Evolutionary conservation across 2,329 filamentous ascomycete genomes (phyloP).

Genomic region (Gaeumannomyces sp.): DNA sequence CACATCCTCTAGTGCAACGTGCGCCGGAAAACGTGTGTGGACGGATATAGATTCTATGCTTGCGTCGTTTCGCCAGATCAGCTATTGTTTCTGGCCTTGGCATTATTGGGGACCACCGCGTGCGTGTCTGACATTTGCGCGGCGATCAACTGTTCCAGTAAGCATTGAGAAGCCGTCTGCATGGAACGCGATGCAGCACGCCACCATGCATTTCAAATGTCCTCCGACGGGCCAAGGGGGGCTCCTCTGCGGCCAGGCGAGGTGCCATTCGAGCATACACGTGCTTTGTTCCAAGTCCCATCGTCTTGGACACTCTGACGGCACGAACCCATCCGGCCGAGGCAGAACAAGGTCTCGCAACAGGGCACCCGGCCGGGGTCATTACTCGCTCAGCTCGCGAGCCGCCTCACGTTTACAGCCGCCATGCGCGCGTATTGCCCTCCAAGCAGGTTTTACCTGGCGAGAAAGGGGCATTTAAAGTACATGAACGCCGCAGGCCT

Average conservation of each 20-base stretch:
- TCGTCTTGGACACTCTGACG: background rate
- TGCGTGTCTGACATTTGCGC: background rate
- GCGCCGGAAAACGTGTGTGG: too few relatives aligned
- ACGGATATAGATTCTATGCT: too few relatives aligned
- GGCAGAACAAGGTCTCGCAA: background rate
- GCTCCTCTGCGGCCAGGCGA: background rate
- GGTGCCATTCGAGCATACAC: background rate
- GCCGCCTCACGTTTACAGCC: background rate
- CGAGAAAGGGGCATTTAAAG: background rate
- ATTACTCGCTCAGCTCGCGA: background rate
- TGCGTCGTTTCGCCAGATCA: too few relatives aligned
- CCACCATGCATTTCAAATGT: too few relatives aligned
- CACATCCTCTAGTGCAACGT: too few relatives aligned
- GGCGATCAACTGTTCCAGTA: background rate
- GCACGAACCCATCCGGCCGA: background rate
- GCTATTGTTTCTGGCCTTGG: too few relatives aligned
- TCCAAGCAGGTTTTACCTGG: background rate
- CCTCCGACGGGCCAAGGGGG: background rate
- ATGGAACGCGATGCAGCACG: too few relatives aligned
- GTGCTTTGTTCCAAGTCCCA: too few relatives aligned
- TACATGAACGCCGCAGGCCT: too few relatives aligned
- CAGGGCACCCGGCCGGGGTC: background rate
- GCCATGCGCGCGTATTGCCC: background rate
- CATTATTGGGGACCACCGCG: too few relatives aligned
- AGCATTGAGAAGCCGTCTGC: background rate